These are phyloP conservation scores for Grosmannia serpens DNA, from an alignment of 2,329 filamentous ascomycete species.

Conservation along the genomic window DNA sequence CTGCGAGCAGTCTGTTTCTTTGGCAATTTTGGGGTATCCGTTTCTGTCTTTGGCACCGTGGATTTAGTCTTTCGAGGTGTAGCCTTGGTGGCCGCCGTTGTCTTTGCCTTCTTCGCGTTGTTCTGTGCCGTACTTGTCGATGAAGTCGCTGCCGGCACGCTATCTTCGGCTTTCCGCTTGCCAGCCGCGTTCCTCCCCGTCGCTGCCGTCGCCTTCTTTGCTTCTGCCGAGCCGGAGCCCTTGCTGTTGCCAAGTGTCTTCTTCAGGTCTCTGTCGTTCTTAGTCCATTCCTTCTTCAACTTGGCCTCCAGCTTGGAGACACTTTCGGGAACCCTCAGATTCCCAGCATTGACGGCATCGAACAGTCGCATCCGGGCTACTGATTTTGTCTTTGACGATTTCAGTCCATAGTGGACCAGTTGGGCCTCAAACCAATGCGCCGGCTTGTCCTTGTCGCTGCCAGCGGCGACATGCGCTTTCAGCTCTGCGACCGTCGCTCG, in stretches of 20 bases:
- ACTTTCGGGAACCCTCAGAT: conserved; percentile 35
- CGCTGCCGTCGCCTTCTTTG: not conserved
- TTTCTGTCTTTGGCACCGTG: not conserved
- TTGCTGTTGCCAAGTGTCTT: not conserved
- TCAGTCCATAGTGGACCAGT: conserved; percentile 49
- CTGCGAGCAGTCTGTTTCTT: conserved; percentile 3
- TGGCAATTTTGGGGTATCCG: not conserved
- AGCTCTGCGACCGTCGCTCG: conserved; percentile 33
- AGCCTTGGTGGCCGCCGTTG: not conserved
- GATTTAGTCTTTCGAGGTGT: not conserved
- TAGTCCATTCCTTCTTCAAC: conserved; percentile 43
- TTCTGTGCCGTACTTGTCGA: not conserved
- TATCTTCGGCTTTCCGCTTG: conserved; percentile 1
- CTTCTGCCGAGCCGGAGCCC: not conserved
- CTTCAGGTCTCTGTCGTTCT: conserved; percentile 2
- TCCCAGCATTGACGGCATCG: conserved; percentile 39
- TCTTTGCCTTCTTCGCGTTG: conserved; percentile 2
- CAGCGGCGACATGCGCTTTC: conserved; percentile 28
- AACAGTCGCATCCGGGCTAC: conserved; percentile 46
- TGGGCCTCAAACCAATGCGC: conserved; percentile 54
- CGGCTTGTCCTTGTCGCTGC: conserved; percentile 33
- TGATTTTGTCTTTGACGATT: conserved; percentile 43
- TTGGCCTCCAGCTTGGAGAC: conserved; percentile 38
- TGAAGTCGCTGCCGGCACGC: not conserved
- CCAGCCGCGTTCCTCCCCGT: not conserved